Conservation (phyloP, 176 grass and related monocot genomes). For the Oryza nivara region DNA sequence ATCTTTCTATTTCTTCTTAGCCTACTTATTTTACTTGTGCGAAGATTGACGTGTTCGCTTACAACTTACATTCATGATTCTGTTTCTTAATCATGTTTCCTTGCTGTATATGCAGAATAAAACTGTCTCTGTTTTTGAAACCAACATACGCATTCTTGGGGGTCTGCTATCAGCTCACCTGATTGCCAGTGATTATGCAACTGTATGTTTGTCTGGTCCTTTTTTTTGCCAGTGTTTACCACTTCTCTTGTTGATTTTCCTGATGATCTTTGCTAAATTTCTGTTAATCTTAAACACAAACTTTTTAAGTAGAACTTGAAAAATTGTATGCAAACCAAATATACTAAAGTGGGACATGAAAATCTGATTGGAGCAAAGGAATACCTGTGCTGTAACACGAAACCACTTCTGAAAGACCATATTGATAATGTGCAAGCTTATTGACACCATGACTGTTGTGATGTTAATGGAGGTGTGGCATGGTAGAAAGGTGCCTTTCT, state of each 20-base stretch:
- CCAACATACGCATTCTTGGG: slow-evolving; percentile 92
- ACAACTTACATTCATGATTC: slow-evolving; percentile 5
- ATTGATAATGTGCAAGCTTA: slow-evolving; percentile 8
- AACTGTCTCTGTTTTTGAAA: slow-evolving; percentile 98
- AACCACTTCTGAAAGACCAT: slow-evolving; percentile 14
- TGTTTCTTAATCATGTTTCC: slow-evolving; percentile 36
- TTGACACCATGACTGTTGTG: not conserved
- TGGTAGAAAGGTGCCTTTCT: not conserved
- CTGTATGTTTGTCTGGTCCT: slow-evolving; percentile 52
- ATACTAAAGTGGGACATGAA: not conserved
- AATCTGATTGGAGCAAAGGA: slow-evolving; percentile 13
- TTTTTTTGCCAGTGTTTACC: slow-evolving; percentile 8
- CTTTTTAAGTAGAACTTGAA: slow-evolving; percentile 20
- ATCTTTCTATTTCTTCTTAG: slow-evolving; percentile 2
- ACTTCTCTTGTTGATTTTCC: slow-evolving; percentile 8
- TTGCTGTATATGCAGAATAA: slow-evolving; percentile 65
- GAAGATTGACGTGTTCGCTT: not conserved
- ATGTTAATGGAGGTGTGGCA: not conserved
- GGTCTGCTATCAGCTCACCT: slow-evolving; percentile 90
- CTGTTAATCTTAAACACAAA: not conserved
- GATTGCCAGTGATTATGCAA: slow-evolving; percentile 94
- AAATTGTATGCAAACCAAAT: not conserved
- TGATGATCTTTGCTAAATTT: not conserved
- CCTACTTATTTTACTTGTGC: slow-evolving; percentile 22
- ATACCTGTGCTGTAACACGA: not conserved